phyloP scores from a whole-genome alignment of 2,329 filamentous ascomycete genomes.

The Paraphaeosphaeria sporulosa region DNA sequence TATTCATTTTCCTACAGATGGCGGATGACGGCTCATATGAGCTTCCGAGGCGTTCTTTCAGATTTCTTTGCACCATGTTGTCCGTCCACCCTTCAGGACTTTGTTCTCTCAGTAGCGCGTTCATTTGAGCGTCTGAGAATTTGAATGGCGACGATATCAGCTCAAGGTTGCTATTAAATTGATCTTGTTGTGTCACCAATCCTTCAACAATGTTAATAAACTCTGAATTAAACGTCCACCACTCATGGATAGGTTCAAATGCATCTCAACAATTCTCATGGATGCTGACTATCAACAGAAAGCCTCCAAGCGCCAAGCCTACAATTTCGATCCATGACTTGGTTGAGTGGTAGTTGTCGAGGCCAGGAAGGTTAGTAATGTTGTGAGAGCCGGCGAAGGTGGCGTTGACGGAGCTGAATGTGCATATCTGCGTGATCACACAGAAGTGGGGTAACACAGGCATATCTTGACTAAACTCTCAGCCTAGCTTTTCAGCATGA shows the following conservation, averaged over 20 bases:
- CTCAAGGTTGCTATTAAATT: not conserved
- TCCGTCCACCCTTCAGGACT: not conserved
- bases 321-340: not conserved
- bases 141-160: not conserved
- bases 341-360: no score
- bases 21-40: not conserved
- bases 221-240: not conserved
- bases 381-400: not conserved
- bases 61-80: not conserved
- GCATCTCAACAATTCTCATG: not conserved
- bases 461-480: no score
- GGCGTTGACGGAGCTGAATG: not conserved
- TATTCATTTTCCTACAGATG: not conserved
- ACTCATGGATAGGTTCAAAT: not conserved
- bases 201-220: not conserved
- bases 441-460: no score
- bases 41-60: not conserved
- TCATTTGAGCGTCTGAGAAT: not conserved
- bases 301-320: not conserved
- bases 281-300: not conserved
- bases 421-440: no score
- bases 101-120: not conserved
- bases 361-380: not conserved
- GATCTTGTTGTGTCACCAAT: not conserved
- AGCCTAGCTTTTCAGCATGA: no score